phyloP scores from a whole-genome alignment of 2,329 filamentous ascomycete species.

The Penicillium palitans region DNA sequence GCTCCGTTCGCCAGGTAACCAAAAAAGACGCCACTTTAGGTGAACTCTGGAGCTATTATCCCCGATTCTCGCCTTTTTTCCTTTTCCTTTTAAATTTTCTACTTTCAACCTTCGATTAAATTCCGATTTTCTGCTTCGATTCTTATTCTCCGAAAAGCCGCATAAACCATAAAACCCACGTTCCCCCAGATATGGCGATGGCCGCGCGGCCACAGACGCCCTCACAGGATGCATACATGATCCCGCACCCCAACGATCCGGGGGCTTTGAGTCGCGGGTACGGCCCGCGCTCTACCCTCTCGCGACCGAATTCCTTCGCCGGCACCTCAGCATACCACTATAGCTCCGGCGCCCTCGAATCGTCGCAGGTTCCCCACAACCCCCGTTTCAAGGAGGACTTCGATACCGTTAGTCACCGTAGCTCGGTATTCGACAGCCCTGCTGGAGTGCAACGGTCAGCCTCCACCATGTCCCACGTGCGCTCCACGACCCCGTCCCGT shows the following conservation, averaged over 20 bases:
- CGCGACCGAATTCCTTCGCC: slow-evolving; percentile 45
- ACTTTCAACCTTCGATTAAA: slow-evolving; percentile 16
- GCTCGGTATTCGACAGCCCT: slow-evolving; percentile 36
- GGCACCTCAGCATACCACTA: slow-evolving; percentile 42
- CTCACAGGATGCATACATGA: slow-evolving; percentile 41
- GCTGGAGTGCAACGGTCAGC: slow-evolving; percentile 39
- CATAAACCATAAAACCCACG: slow-evolving; percentile 16
- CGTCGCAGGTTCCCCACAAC: slow-evolving; percentile 36
- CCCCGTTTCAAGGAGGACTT: slow-evolving; percentile 44
- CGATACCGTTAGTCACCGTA: slow-evolving; percentile 37
- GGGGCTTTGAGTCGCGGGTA: slow-evolving; percentile 36
- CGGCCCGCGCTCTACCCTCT: slow-evolving; percentile 32
- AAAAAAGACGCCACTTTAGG: slow-evolving; percentile 17
- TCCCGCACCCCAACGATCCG: slow-evolving; percentile 33
- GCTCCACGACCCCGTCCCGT: slow-evolving; percentile 46
- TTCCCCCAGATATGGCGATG: slow-evolving; percentile 38
- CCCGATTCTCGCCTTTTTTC: slow-evolving; percentile 4
- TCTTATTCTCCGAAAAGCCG: background rate
- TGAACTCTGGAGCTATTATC: slow-evolving; percentile 8
- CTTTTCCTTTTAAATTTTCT: slow-evolving; percentile 5
- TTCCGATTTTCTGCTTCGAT: background rate
- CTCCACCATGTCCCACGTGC: slow-evolving; percentile 46
- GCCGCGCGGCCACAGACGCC: slow-evolving; percentile 42
- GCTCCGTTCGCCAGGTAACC: slow-evolving; percentile 37
- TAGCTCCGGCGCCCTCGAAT: slow-evolving; percentile 33